Percentiles rank a stretch among this genome's conserved stretches.
These are phyloP conservation scores for Fusarium virguliforme DNA, from an alignment of 2,329 filamentous ascomycete species.

Conservation along the genomic window DNA sequence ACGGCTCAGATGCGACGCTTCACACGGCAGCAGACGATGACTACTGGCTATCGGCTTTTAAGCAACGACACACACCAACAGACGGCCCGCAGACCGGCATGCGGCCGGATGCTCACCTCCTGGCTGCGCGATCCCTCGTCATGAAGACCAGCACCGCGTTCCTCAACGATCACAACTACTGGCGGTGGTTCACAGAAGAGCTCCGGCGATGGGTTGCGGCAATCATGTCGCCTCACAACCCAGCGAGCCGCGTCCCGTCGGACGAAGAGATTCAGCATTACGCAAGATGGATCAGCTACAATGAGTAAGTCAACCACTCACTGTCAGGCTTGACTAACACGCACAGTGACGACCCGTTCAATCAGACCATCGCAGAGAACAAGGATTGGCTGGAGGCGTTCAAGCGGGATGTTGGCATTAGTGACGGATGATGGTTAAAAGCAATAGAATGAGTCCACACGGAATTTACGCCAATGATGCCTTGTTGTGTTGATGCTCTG, in stretches of 20 bases:
- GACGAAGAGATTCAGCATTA: constrained; percentile 51
- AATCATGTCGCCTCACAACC: constrained; percentile 50
- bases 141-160: constrained; percentile 41
- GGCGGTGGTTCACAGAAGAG: constrained; percentile 45
- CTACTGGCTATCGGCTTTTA: constrained; percentile 45
- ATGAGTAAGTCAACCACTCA: constrained; percentile 36
- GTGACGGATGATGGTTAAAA: background rate
- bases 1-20: constrained; percentile 36
- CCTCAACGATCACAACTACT: constrained; percentile 49
- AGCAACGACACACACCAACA: constrained; percentile 40
- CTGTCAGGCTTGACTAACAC: constrained; percentile 8
- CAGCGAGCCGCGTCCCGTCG: constrained; percentile 41
- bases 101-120: constrained; percentile 22
- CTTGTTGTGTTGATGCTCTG: no score
- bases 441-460: no score
- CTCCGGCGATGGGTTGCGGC: constrained; percentile 46
- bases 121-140: constrained; percentile 29
- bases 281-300: constrained; percentile 49
- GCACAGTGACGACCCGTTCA: constrained; percentile 49
- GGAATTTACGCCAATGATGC: background rate
- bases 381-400: constrained; percentile 48
- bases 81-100: constrained; percentile 21
- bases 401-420: constrained; percentile 47
- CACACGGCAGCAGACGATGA: constrained; percentile 48
- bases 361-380: constrained; percentile 49